phyloP scores from a whole-genome alignment of 2,329 filamentous ascomycete genomes.

The Colletotrichum navitas region DNA sequence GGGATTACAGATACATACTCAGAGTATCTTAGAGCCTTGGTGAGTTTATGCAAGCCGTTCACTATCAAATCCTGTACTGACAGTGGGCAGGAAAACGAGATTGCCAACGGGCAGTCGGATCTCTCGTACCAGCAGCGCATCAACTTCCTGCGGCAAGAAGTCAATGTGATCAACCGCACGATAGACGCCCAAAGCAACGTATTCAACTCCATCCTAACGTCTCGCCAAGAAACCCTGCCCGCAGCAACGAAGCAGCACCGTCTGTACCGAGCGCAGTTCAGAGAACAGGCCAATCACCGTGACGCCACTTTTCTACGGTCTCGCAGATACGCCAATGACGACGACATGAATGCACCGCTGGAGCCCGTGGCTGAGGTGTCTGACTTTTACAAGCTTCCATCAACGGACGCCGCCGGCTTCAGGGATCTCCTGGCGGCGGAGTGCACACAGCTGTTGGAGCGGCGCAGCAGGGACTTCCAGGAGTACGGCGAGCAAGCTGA shows the following conservation, averaged over 20 bases:
- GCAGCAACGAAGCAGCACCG: conserved; percentile 37
- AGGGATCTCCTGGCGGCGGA: conserved; percentile 55
- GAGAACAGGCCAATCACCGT: conserved; percentile 25
- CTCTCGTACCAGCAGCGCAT: conserved; percentile 57
- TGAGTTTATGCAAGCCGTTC: conserved; percentile 44
- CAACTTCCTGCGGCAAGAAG: conserved; percentile 57
- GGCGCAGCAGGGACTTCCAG: conserved; percentile 49
- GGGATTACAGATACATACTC: conserved; percentile 59
- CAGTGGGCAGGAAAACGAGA: conserved; percentile 53
- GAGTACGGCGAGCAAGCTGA: conserved; percentile 47
- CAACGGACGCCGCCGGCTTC: conserved; percentile 36
- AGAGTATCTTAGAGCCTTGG: conserved; percentile 56
- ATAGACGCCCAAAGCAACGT: conserved; percentile 51
- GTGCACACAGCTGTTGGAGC: conserved; percentile 53
- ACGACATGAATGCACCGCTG: conserved; percentile 15
- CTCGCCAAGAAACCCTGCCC: conserved; percentile 12
- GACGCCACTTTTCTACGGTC: conserved; percentile 11
- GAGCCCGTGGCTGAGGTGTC: conserved; percentile 32
- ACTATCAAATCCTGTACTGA: conserved; percentile 41
- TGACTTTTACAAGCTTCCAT: conserved; percentile 43
- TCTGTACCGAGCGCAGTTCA: conserved; percentile 42
- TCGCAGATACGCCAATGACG: conserved; percentile 33
- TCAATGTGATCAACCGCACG: conserved; percentile 53
- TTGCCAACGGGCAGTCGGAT: conserved; percentile 55
- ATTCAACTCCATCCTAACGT: conserved; percentile 46